A percentile compares a stretch with the other conserved stretches of the same genome.
Conservation (phyloP, 108 stramenopile species). For the Cyclotella kingstonii region DNA sequence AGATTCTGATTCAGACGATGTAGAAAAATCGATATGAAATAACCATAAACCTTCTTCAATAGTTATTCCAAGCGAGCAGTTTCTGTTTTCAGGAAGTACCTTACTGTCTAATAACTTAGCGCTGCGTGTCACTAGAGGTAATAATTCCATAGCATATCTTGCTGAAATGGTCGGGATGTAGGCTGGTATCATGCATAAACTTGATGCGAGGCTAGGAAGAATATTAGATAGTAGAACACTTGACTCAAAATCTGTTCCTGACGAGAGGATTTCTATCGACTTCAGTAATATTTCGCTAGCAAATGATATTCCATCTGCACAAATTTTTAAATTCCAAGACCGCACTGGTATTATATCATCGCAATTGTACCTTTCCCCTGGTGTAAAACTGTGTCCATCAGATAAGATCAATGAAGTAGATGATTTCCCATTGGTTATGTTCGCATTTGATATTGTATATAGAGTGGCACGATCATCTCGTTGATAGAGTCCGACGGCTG, state of each 20-base stretch:
- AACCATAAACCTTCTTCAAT: slow-evolving; percentile 64
- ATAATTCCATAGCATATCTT: slow-evolving; percentile 53
- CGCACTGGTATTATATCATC: slow-evolving; percentile 24
- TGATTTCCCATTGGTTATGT: slow-evolving; percentile 11
- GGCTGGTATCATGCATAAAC: slow-evolving; percentile 61
- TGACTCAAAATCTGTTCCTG: background rate
- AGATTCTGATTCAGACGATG: slow-evolving; percentile 22
- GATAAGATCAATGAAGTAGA: slow-evolving; percentile 17
- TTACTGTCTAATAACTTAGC: slow-evolving; percentile 39
- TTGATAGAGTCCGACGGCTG: slow-evolving; percentile 84
- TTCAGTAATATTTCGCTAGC: slow-evolving; percentile 35
- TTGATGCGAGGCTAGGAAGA: slow-evolving; percentile 59
- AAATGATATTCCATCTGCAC: slow-evolving; percentile 58
- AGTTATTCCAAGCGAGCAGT: slow-evolving; percentile 25
- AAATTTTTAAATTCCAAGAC: slow-evolving; percentile 50
- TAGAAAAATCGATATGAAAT: slow-evolving; percentile 55
- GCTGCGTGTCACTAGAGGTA: slow-evolving; percentile 58
- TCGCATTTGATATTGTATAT: slow-evolving; percentile 51
- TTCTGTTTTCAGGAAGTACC: slow-evolving; percentile 14
- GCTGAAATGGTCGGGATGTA: slow-evolving; percentile 72
- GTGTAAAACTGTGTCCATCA: slow-evolving; percentile 57
- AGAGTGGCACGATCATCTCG: slow-evolving; percentile 78
- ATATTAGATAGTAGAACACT: slow-evolving; percentile 29
- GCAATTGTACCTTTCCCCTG: slow-evolving; percentile 1
- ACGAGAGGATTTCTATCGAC: slow-evolving; percentile 27